Evolutionary conservation across 805 yeast species (phyloP), one percentile per base, ranked within the genome.

Genomic region (Candida morakotiae): DNA sequence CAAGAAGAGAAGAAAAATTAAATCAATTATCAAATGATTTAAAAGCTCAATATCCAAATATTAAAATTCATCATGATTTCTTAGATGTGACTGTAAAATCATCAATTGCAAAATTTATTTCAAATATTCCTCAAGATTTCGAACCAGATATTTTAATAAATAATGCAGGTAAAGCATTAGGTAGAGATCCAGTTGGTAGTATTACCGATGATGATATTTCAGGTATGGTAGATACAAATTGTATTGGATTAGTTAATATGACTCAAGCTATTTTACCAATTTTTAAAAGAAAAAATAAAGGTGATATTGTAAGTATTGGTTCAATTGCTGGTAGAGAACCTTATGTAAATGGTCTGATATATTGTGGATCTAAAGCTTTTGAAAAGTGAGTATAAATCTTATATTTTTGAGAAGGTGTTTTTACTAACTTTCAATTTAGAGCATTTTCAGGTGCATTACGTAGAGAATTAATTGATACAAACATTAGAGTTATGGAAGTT

Each of bases 131-230:
- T 2, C 23, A 38, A 16, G 67, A 60, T 9, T 64, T 62, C 34
- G 61, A 61, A 35, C 57, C 64, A 31, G 69, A 64, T 43, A 60
- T 64, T 6, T 54, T 64, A 41, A 45, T 64, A 31, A 64, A 64
- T 37, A 64, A 64, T 41, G 66, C 69, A 10, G 70, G 70, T 10
- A 64, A 62, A 43, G 69, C 69, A 2, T 52, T 62, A 38, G 70
- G 70, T 8, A 43, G 41, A 26, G 58, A 47, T 16, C 31, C 37
- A 9, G 67, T 64, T 10, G 69, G 68, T 9, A 56, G 50, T 13
- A 50, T 64, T 22, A 28, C 42, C 9, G 48, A 54, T 17, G 56
- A 49, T 9, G 69, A 64, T 37, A 43, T 64, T 28, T 45, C 47
- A 14, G 67, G 62, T 8, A 64, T 64, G 70, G 45, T 64, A 37